phyloP scores from a whole-genome alignment of 805 yeast species.

The Zygotorulaspora chibaensis region DNA sequence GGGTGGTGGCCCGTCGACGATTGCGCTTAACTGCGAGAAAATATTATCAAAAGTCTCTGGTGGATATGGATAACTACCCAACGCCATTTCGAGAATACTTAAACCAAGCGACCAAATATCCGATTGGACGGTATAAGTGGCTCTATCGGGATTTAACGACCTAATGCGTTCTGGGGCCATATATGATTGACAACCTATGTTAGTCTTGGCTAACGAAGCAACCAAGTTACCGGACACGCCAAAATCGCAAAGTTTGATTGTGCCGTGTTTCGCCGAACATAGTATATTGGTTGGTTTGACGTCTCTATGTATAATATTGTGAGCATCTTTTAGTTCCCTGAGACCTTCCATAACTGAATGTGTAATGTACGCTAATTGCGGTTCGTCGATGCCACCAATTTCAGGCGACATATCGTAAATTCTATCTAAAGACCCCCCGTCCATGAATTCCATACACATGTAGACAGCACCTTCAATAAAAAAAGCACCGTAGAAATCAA shows the following conservation, averaged over 20 bases:
- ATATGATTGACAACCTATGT: conserved; percentile 95
- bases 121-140: conserved; percentile 85
- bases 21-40: conserved; percentile 89
- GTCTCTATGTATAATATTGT: conserved; percentile 91
- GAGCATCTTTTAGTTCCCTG: conserved; percentile 78
- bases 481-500: conserved; percentile 95
- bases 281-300: conserved; percentile 94
- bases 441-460: conserved; percentile 98
- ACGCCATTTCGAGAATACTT: conserved; percentile 79
- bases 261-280: conserved; percentile 71
- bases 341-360: conserved; percentile 78
- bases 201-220: conserved; percentile 90
- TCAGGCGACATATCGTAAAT: conserved; percentile 53
- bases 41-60: conserved; percentile 88
- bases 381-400: conserved; percentile 67
- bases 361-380: conserved; percentile 72
- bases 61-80: conserved; percentile 93
- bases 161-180: conserved; percentile 98
- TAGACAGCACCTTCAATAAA: conserved; percentile 97
- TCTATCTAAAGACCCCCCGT: conserved; percentile 89
- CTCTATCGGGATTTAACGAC: conserved; percentile 65
- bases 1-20: conserved; percentile 96
- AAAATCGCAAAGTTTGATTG: conserved; percentile 88
- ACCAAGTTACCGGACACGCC: conserved; percentile 95
- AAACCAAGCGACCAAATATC: conserved; percentile 95